Evolutionary conservation across 225 moss, liverwort and hornwort species (phyloP), one percentile per base, ranked within the genome.

Genomic region (Marchantia paleacea): DNA sequence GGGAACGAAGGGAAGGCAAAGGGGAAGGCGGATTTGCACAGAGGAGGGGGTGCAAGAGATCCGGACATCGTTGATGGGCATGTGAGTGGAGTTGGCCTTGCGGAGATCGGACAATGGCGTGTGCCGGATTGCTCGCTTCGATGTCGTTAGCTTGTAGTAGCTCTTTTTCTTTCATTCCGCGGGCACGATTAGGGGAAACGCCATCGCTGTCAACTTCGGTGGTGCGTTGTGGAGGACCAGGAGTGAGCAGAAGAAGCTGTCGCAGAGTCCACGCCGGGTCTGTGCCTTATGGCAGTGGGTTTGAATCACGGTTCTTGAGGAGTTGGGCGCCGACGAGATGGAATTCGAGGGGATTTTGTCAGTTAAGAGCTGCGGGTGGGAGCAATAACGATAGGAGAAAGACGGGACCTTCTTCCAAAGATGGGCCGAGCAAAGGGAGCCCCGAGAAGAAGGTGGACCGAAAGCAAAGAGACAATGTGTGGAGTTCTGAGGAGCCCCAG

Each of bases 381-480:
- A 81, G 51, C 29, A 75, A 55, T 49, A 69, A 79, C 71, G 62
- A 71, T 28, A 81, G 58, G 20, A 61, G 66, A 12, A 85, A 76
- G 51, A 79, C 70, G 0, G 72, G 71, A 48, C 12, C 69, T 20
- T 22, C 49, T 70, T 18, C 64, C 22, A 65, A 66, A 48, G 63
- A 78, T 29, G 82, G 64, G 65, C 26, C 62, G n/a, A 12, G 55
- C 24, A 81, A 68, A 51, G 75, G 75, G 51, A 52, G 55, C 73
- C 57, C 79, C 5, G 80, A 77, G 4, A 74, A 79, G 79, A 81
- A 82, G 49, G 69, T 75, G 47, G 81, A 79, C 4, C 66, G 67
- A n/a, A 67, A 79, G 52, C 77, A 69, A 7, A 80, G 30, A 66
- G 64, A 67, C 1, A 86, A 73, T 77, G 77, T 78, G 51, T 86